Evolutionary conservation across 2,329 filamentous ascomycete species (phyloP), one percentile per base, ranked within the genome.

Genomic region (Chrysosporium queenslandicum): DNA sequence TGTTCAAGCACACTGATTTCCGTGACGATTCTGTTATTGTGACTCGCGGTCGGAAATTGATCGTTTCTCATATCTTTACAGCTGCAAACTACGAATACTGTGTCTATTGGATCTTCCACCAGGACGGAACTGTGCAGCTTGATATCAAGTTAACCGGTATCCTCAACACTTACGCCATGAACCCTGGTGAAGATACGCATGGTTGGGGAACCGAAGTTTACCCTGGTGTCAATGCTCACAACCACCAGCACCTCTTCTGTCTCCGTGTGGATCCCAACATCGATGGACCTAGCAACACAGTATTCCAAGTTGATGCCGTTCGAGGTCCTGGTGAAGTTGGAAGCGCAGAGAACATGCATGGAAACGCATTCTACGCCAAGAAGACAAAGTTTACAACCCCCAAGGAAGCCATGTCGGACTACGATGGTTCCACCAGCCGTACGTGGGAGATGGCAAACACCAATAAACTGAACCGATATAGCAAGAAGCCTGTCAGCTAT

Each of bases 21-120:
- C 80, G 90, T 34, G 90, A 96, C 64, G 85, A 92, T 40, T 91
- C 86, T 0, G 80, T 83, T 51, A 87, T 92, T 8, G 86, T 94
- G 3, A 95, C 89, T 0, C 83, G 90, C 23, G 88, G 83, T 1
- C 81, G 88, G 50, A 94, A 92, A 66, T 79, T 96, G 53, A 78
- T 95, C 64, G 77, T 96, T 59, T 89, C 88, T 58, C 89, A 95
- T 60, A 85, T 95, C 64, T 95, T 96, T 71, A 96, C 90, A 0
- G 90, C 90, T 0, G 90, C 90, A 23, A 96, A 96, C 74, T 96
- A 96, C 71, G 90, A 96, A 68, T 96, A 96, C 70, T 85, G 83
- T 63, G 77, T 81, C 5, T 84, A 91, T 73, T 94, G 87, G 88
- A 84, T 89, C 59, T 89, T 94, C 72, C 87, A 91, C 67, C 88